Evolutionary conservation across 2,329 filamentous ascomycete species (phyloP), one percentile per base, ranked within the genome.

Genomic region (Clonostachys solani): DNA sequence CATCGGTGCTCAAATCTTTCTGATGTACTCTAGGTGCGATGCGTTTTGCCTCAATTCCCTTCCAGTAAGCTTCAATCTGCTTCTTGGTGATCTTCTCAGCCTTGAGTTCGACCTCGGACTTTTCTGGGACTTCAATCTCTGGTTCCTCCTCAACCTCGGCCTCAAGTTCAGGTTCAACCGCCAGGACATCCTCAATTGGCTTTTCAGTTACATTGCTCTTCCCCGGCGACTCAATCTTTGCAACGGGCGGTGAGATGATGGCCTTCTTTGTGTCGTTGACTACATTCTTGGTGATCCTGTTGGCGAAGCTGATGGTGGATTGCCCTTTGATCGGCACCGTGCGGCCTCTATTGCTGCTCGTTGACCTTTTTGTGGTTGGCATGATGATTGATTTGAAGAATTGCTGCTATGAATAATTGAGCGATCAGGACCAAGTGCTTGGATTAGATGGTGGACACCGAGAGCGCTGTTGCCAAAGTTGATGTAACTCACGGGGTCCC

Each of bases 1-100:
- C 92, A 47, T 86, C 77, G 42, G 87, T 55, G 12, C 74, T 78
- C 55, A 97, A 62, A 3, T 76, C 84, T 57, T 85, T 67, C 67
- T 95, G 90, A 60, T 97, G 94, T 35, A 95, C 83, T 56, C 86
- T 73, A 40, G 80, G 79, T 16, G 88, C 81, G 49, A 75, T 77
- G 55, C 89, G 77, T 57, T 83, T 76, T 38, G 72, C 71, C 71
- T 96, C 89, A 54, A 92, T 81, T 12, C 66, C 66, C 54, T 73
- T 73, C 91, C 91, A 96, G 64, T 96, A 96, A 59, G 74, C 75
- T 56, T 79, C 79, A 52, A 97, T 83, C 57, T 89, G 83, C 43
- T 77, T 70, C 48, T 87, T 78, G 8, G 78, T 80, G 40, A 95
- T 68, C 54, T 81, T 78, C 52, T 81, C 73, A 2, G 90, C 91